Evolutionary conservation across 2,329 filamentous ascomycete genomes (phyloP).

Genomic region (Verticillium longisporum): DNA sequence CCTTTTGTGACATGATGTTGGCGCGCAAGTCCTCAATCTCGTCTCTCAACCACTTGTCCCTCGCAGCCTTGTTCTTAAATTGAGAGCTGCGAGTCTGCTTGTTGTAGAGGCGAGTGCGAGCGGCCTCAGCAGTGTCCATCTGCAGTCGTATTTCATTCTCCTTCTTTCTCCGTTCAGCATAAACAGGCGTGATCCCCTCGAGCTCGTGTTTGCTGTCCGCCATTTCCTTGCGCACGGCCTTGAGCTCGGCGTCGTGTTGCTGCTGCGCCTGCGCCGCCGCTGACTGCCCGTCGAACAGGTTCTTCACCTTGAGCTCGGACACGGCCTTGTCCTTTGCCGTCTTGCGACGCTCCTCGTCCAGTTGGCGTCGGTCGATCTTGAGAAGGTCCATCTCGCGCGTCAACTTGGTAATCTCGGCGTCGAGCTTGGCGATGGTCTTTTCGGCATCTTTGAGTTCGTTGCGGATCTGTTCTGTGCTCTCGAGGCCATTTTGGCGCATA

Average conservation of each 20-base stretch:
- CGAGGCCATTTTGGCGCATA: conserved; percentile 71
- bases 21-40: conserved; percentile 71
- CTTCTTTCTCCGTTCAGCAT: conserved; percentile 63
- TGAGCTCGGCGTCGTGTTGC: conserved; percentile 65
- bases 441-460: conserved; percentile 72
- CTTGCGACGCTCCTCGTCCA: conserved; percentile 85
- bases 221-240: conserved; percentile 68
- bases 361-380: conserved; percentile 74
- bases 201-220: conserved; percentile 71
- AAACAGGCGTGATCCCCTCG: conserved; percentile 66
- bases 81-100: conserved; percentile 87
- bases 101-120: conserved; percentile 72
- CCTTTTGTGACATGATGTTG: conserved; percentile 72
- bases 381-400: conserved; percentile 80
- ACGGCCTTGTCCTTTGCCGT: conserved; percentile 74
- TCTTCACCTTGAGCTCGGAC: conserved; percentile 77
- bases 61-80: conserved; percentile 81
- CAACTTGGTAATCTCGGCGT: conserved; percentile 71
- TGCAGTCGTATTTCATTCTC: conserved; percentile 66
- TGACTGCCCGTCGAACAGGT: conserved; percentile 74
- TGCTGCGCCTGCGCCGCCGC: conserved; percentile 66
- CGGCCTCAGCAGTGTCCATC: conserved; percentile 69
- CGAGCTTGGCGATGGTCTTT: conserved; percentile 68
- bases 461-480: conserved; percentile 76
- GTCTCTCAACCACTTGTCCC: conserved; percentile 73